Percentiles rank a stretch among this genome's conserved stretches.
Conservation (phyloP, 805 yeast genomes). For the Hanseniaspora meyeri region DNA sequence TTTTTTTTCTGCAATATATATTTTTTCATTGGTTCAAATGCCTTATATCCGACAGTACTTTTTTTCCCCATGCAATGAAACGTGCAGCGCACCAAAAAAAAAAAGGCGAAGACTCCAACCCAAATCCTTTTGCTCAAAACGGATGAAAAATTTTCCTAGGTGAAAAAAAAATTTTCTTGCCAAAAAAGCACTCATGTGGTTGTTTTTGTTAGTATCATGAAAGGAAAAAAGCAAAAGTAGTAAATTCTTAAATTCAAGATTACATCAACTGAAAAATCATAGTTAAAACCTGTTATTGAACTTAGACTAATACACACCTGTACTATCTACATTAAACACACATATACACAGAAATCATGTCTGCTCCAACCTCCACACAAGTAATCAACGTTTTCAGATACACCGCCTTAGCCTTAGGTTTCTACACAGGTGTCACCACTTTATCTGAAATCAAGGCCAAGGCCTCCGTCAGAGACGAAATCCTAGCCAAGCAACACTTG, state of each 20-base stretch:
- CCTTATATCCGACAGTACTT: not conserved
- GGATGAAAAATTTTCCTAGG: no score
- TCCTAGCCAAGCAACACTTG: constrained; percentile 55
- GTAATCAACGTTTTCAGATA: constrained; percentile 65
- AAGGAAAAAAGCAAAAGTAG: no score
- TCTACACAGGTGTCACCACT: constrained; percentile 78
- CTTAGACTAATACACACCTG: not conserved
- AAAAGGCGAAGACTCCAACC: no score
- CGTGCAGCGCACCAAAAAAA: no score
- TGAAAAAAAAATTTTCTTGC: no score
- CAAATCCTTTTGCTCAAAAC: no score
- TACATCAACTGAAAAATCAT: not conserved
- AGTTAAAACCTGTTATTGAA: not conserved
- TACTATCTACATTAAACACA: not conserved
- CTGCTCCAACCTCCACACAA: constrained; percentile 12
- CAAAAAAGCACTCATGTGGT: no score
- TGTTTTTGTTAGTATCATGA: no score
- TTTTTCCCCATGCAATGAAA: not conserved
- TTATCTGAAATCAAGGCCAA: constrained; percentile 51
- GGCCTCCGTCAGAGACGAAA: constrained; percentile 42
- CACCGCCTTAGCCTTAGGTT: constrained; percentile 79
- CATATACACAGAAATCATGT: constrained; percentile 3
- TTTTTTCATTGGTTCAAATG: not conserved
- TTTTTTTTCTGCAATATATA: not conserved
- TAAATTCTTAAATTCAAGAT: no score